Conservation (phyloP, 306 rosid species). For the Castanospermum australe region DNA sequence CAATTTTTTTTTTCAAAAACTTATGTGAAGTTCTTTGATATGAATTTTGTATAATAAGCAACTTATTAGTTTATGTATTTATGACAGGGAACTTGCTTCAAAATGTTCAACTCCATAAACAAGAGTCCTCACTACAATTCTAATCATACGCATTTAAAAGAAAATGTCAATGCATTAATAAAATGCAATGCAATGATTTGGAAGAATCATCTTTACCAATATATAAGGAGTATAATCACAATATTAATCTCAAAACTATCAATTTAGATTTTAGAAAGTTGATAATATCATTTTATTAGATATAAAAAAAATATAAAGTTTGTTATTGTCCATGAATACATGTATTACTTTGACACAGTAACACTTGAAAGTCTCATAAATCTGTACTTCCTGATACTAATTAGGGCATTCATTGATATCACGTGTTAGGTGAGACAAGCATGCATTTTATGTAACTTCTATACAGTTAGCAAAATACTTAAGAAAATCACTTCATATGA, state of each 20-base stretch:
- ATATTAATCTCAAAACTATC: neutral
- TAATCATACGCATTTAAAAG: neutral
- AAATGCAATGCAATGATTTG: neutral
- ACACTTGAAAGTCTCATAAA: neutral
- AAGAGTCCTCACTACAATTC: neutral
- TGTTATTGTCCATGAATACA: too few relatives aligned
- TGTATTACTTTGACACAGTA: too few relatives aligned
- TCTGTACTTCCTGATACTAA: neutral
- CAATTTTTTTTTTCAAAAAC: neutral
- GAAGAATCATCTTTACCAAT: neutral
- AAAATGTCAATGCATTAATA: neutral
- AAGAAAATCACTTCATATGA: slow-evolving; percentile 13
- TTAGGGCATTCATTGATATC: neutral
- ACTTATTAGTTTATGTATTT: neutral
- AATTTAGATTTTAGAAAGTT: neutral
- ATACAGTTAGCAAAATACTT: neutral
- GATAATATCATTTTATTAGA: too few relatives aligned
- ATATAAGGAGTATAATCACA: neutral
- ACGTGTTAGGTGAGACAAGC: neutral
- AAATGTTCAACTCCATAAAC: neutral
- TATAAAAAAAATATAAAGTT: too few relatives aligned
- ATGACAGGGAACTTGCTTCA: neutral
- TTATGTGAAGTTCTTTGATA: neutral
- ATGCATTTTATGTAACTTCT: neutral
- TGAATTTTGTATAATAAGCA: neutral